Conservation (phyloP, 805 yeast species). For the Cyberlindnera samutprakarnensis region DNA sequence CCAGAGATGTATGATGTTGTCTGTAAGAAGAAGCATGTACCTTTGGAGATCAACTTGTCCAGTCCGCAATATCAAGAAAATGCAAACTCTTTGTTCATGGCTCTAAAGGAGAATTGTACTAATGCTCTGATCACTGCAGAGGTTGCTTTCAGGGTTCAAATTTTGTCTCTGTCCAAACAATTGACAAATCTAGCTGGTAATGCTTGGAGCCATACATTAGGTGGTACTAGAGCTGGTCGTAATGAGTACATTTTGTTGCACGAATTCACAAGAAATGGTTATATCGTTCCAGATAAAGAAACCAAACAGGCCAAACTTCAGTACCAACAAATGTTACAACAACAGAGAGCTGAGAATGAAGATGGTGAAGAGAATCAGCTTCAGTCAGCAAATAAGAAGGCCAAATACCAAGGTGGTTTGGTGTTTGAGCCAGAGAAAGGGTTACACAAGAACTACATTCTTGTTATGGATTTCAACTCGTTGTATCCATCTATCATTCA, state of each 20-base stretch:
- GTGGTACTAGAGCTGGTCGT: slow-evolving; percentile 94
- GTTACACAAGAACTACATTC: slow-evolving; percentile 74
- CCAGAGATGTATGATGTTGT: slow-evolving; percentile 84
- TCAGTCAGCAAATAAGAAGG: slow-evolving; percentile 50
- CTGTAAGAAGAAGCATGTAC: slow-evolving; percentile 52
- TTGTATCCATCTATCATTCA: slow-evolving; percentile 96
- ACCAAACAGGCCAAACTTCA: slow-evolving; percentile 31
- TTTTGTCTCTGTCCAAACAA: slow-evolving; percentile 83
- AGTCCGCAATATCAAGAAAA: slow-evolving; percentile 60
- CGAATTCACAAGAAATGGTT: slow-evolving; percentile 76
- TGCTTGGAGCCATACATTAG: slow-evolving; percentile 91
- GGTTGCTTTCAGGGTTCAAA: slow-evolving; percentile 75
- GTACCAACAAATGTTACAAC: slow-evolving; percentile 21
- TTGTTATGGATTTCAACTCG: slow-evolving; percentile 98
- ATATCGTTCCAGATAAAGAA: slow-evolving; percentile 83
- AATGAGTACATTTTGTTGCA: slow-evolving; percentile 89
- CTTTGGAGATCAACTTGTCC: slow-evolving; percentile 69
- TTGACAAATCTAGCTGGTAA: slow-evolving; percentile 93
- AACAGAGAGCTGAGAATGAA: slow-evolving; percentile 19
- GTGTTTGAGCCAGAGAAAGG: slow-evolving; percentile 98
- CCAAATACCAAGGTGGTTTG: slow-evolving; percentile 85
- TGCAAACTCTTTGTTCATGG: slow-evolving; percentile 58
- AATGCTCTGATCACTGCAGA: slow-evolving; percentile 69
- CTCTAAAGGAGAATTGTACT: slow-evolving; percentile 57
- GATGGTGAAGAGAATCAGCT: slow-evolving; percentile 31